Conservation (phyloP, 2,329 filamentous ascomycete species). For the Chalaropsis ovoidea region DNA sequence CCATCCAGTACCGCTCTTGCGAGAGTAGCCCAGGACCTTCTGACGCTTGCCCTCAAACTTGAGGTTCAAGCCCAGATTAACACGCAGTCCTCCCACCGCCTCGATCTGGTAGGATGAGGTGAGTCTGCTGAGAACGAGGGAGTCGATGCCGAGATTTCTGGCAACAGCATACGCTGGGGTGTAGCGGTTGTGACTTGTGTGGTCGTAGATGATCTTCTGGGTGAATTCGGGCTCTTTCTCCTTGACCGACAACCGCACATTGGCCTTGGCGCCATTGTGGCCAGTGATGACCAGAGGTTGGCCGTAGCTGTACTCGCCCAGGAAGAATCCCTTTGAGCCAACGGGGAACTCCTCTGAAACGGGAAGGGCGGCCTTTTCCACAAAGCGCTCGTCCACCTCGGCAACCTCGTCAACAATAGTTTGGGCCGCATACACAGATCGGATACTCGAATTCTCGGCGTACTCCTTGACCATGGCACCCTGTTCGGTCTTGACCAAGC, state of each 20-base stretch:
- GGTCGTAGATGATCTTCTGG: conserved; percentile 57
- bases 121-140: conserved; percentile 85
- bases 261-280: conserved; percentile 64
- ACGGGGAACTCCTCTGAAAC: conserved; percentile 86
- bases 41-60: conserved; percentile 94
- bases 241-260: conserved; percentile 66
- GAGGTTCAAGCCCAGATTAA: conserved; percentile 88
- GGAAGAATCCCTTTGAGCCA: conserved; percentile 76
- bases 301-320: conserved; percentile 88
- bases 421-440: conserved; percentile 85
- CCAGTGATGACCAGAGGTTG: conserved; percentile 73
- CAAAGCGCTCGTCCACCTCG: conserved; percentile 85
- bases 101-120: conserved; percentile 86
- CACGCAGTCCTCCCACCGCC: conserved; percentile 63
- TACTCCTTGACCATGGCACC: conserved; percentile 92
- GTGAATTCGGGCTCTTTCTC: conserved; percentile 74
- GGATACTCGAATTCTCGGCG: conserved; percentile 69
- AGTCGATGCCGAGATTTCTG: conserved; percentile 67
- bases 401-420: conserved; percentile 80
- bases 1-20: conserved; percentile 79
- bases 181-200: conserved; percentile 64
- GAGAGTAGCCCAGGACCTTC: conserved; percentile 91
- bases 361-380: conserved; percentile 77
- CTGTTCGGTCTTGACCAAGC: conserved; percentile 78
- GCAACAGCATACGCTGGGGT: conserved; percentile 83